Evolutionary conservation across 495 filamentous ascomycete species (phyloP), one percentile per base, ranked within the genome.

Genomic region (Xylaria palmicola): DNA sequence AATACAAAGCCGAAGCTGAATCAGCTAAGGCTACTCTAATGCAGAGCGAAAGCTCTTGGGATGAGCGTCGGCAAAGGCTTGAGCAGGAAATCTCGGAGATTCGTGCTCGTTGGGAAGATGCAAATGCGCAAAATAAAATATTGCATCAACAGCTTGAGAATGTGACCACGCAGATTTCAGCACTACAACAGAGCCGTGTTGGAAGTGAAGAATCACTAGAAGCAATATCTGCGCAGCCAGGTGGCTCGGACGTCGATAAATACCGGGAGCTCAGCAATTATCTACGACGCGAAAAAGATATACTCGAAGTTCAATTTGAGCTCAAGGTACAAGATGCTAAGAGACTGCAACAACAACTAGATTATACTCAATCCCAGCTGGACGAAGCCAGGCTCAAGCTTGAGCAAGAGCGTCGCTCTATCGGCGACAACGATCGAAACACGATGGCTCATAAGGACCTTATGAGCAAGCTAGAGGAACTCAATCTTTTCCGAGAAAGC

Each of bases 251-350:
- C 8, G 61, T 69, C 6, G 79, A 83, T 41, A 88, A 89, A 60
- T 83, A 97, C 26, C 88, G 93, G 57, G 92, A 97, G 67, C 82
- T 98, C 39, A 92, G 95, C 74, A 87, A 84, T 50, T 98, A 91
- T 74, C 77, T 98, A 54, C 87, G 95, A n/a, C 86, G 90, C 44
- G 95, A 98, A 76, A 98, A 97, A 76, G 93, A 98, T 67, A 98
- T 99, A 65, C 86, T 97, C 3, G 93, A 98, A 59, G 91, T 97
- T 6, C 93, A 98, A 68, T 91, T 90, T 60, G 91, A 97, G 62
- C 81, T 97, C 32, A 90, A 91, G 48, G 77, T 87, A 0, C 90
- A 96, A 68, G 94, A 97, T 68, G 80, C 83, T 53, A 95, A 92
- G 72, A 84, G 95, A 27, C 75, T 97, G 4, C 88, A 92, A 62